Conservation (phyloP, 257 asterid species). For the Scutellaria baicalensis region DNA sequence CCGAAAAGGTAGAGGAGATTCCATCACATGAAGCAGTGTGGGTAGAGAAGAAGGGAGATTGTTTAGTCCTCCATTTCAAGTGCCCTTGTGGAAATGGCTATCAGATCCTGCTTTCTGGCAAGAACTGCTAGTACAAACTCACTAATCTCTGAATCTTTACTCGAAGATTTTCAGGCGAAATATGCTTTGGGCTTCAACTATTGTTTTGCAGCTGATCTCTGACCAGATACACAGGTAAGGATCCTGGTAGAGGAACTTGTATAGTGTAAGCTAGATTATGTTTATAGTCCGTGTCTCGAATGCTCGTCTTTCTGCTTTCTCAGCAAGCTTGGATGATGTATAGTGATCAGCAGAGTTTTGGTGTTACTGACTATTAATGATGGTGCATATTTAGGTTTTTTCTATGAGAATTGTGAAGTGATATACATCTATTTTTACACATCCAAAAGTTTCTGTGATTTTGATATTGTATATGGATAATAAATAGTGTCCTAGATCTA, state of each 20-base stretch:
- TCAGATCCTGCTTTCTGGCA: constrained; percentile 29
- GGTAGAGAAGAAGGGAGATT: constrained; percentile 37
- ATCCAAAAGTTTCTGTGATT: too few species aligned
- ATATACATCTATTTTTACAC: too few species aligned
- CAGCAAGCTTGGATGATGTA: too few species aligned
- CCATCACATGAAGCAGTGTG: constrained; percentile 33
- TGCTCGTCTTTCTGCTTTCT: too few species aligned
- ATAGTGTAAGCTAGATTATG: not conserved
- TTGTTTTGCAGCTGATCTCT: not conserved
- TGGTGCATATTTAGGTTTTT: too few species aligned
- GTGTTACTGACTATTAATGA: too few species aligned
- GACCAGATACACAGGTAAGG: not conserved
- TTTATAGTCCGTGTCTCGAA: not conserved
- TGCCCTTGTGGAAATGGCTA: constrained; percentile 42
- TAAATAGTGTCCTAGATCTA: too few species aligned
- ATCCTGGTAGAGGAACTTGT: too few species aligned
- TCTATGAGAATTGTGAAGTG: too few species aligned
- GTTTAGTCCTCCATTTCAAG: constrained; percentile 34
- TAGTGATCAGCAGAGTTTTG: too few species aligned
- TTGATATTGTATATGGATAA: too few species aligned
- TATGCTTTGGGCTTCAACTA: not conserved
- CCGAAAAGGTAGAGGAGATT: not conserved
- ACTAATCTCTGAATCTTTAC: constrained; percentile 17
- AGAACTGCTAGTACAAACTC: constrained; percentile 34
- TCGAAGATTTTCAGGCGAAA: not conserved